phyloP scores from a whole-genome alignment of 2,329 filamentous ascomycete species.

The Nemania sp. region DNA sequence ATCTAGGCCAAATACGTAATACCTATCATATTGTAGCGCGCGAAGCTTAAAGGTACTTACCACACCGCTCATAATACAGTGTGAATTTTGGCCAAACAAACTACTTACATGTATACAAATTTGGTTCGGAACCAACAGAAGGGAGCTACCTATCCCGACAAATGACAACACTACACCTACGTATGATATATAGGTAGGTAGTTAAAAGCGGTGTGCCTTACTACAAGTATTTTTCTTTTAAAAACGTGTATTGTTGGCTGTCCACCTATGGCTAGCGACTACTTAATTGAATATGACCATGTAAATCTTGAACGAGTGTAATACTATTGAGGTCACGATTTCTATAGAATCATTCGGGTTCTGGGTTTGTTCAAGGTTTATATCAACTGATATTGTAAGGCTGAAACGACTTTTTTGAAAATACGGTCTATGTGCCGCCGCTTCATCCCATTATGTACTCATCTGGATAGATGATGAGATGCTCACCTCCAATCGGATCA shows the following conservation, averaged over 20 bases:
- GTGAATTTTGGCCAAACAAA: constrained; percentile 2
- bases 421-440: background rate
- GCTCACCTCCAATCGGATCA: background rate
- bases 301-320: background rate
- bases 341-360: background rate
- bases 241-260: background rate
- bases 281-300: background rate
- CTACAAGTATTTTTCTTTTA: background rate
- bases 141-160: background rate
- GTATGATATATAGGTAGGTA: background rate
- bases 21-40: background rate
- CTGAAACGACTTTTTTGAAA: background rate
- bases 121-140: background rate
- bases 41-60: background rate
- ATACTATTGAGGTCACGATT: background rate
- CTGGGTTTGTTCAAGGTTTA: background rate
- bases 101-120: background rate
- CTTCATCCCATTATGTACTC: background rate
- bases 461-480: background rate
- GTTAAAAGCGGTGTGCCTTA: background rate
- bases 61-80: constrained; percentile 22
- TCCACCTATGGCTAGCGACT: background rate
- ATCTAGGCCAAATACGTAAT: constrained; percentile 6
- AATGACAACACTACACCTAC: background rate
- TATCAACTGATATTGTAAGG: background rate